Conservation (phyloP, 208 protist genomes). For the Acanthamoeba culbertsoni region DNA sequence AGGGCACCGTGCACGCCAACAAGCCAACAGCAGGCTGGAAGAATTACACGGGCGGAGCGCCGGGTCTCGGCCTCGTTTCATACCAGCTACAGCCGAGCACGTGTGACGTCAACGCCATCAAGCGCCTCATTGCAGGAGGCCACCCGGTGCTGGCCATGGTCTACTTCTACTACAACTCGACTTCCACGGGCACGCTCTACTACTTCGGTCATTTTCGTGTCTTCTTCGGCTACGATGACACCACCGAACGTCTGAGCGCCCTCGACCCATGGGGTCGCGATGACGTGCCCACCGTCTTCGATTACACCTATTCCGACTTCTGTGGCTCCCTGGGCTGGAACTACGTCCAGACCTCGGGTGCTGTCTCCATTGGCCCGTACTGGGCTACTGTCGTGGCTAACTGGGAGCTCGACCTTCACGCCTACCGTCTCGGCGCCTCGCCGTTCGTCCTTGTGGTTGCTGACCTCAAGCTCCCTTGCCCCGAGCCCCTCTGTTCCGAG, state of each 20-base stretch:
- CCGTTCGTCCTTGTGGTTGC: background rate
- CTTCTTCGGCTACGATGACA: background rate
- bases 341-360: background rate
- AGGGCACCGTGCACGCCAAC: background rate
- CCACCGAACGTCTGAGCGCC: background rate
- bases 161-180: conserved; percentile 22
- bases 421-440: background rate
- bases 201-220: conserved; percentile 25
- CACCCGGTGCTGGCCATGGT: background rate
- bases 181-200: background rate
- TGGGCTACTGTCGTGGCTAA: background rate
- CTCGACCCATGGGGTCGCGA: conserved; percentile 2
- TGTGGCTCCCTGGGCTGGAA: background rate
- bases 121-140: background rate
- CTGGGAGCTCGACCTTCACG: background rate
- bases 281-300: background rate
- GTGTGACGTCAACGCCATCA: background rate
- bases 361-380: background rate
- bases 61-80: background rate
- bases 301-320: background rate
- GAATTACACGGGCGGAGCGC: background rate
- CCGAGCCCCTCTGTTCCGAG: background rate
- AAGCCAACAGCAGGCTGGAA: background rate
- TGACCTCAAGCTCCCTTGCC: background rate
- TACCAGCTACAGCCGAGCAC: background rate